Evolutionary conservation across 2,329 filamentous ascomycete species (phyloP), one percentile per base, ranked within the genome.

Genomic region (Plectosphaerella sp.): DNA sequence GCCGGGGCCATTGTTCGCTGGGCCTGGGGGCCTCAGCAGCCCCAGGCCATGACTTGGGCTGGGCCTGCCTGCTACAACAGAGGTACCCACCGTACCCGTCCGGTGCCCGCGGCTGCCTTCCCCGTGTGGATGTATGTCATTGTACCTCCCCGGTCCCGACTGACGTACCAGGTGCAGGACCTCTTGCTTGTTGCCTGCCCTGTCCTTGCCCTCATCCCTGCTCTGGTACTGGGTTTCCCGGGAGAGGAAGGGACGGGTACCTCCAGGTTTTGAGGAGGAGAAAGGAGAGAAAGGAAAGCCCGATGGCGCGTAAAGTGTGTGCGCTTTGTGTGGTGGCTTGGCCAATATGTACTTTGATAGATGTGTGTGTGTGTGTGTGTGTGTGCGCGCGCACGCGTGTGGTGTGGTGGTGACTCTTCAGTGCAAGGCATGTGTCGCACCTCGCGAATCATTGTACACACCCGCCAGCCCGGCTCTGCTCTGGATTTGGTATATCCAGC

Each of bases 121-220:
- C 41, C 41, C 41, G 18, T 18, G 28, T 33, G 28, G 28, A 12
- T 33, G 41, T 43, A 43, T 43, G 10, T 16, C 41, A 33, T 43
- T 43, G 41, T 43, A 43, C 41, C 41, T 43, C n/a, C 41, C 41
- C 41, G n/a, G 41, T 43, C 41, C n/a, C 16, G 41, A 43, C 41
- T 43, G 41, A 43, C 41, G 41, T 43, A 43, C 41, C 41, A n/a
- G 9, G 7, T 41, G 37, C 37, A 41, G 37, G n/a, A 43, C n/a
- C n/a, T 18, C 41, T 10, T 48, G 39, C 46, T 45, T 50, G 28
- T 47, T 61, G 54, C 59, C 55, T 57, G 15, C 46, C 37, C 37
- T 24, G 51, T 53, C 53, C 54, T 53, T 58, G 59, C 54, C 57
- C 59, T 58, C 56, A 52, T 54, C 15, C 14, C 37, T 14, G 10